These are phyloP conservation scores for Aegilops bicornis DNA, from an alignment of 176 grass and related monocot species.

Conservation along the genomic window DNA sequence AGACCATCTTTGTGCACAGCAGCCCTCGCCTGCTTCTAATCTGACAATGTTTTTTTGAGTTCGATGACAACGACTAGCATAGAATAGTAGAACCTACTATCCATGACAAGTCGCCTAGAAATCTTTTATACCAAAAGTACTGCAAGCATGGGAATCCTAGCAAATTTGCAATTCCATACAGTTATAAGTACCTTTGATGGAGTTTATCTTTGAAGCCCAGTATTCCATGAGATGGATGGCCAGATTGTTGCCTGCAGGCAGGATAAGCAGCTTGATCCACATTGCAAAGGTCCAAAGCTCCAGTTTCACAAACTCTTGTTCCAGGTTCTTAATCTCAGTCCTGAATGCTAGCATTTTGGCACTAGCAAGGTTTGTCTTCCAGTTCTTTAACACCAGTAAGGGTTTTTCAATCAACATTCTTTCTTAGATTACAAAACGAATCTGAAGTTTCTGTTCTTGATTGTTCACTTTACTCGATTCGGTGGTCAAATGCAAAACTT, in stretches of 20 bases:
- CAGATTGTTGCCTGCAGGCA: background rate
- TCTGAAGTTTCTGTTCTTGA: background rate
- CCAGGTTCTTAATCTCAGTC: background rate
- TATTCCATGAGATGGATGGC: background rate
- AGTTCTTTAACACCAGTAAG: background rate
- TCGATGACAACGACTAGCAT: background rate
- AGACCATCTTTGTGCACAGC: too few relatives aligned
- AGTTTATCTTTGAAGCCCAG: background rate
- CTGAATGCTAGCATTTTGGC: background rate
- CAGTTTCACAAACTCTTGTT: background rate
- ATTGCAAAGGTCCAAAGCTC: background rate
- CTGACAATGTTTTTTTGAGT: background rate
- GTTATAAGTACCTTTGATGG: background rate
- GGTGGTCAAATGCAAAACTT: background rate
- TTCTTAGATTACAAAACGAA: background rate
- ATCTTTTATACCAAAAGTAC: background rate
- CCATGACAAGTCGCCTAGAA: background rate
- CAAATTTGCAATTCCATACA: background rate
- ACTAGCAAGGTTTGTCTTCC: background rate
- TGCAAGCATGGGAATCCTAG: background rate
- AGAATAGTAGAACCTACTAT: background rate
- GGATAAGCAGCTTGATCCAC: background rate
- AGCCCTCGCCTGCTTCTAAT: background rate
- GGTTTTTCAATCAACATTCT: background rate
- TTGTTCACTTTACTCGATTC: background rate